A percentile compares a stretch with the other conserved stretches of the same genome.
Evolutionary conservation across 139 green algal species (phyloP).

Genomic region (Ettlia oleoabundans): DNA sequence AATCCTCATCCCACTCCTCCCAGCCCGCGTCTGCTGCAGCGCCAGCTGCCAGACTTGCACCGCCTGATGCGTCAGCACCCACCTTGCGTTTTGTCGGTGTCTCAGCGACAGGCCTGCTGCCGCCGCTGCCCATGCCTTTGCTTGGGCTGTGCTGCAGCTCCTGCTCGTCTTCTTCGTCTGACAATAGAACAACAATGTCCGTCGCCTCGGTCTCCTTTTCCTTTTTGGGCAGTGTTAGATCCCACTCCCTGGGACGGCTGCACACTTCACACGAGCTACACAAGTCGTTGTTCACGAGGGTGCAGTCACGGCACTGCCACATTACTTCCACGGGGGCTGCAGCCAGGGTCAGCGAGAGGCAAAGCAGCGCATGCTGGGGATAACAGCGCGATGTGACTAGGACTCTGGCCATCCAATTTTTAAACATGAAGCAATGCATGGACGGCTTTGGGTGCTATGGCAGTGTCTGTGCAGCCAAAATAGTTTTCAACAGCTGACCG

Average conservation of each 20-base stretch:
- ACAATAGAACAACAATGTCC: background rate
- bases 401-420: too few species aligned
- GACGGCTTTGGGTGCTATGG: too few species aligned
- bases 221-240: too few species aligned
- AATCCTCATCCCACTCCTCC: background rate
- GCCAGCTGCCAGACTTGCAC: too few species aligned
- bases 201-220: background rate
- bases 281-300: background rate
- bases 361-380: background rate
- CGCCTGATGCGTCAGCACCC: too few species aligned
- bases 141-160: background rate
- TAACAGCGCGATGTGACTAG: background rate
- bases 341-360: background rate
- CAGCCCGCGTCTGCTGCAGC: too few species aligned
- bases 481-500: too few species aligned
- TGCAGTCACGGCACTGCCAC: conserved; percentile 2
- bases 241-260: background rate
- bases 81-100: too few species aligned
- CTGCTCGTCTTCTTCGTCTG: background rate
- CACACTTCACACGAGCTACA: background rate
- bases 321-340: background rate
- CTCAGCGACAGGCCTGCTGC: background rate
- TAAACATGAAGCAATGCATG: too few species aligned
- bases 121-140: background rate
- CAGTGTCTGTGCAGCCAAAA: too few species aligned